These are phyloP conservation scores for Cyathus striatus DNA, from an alignment of 768 basidiomycete genomes.

Conservation along the genomic window DNA sequence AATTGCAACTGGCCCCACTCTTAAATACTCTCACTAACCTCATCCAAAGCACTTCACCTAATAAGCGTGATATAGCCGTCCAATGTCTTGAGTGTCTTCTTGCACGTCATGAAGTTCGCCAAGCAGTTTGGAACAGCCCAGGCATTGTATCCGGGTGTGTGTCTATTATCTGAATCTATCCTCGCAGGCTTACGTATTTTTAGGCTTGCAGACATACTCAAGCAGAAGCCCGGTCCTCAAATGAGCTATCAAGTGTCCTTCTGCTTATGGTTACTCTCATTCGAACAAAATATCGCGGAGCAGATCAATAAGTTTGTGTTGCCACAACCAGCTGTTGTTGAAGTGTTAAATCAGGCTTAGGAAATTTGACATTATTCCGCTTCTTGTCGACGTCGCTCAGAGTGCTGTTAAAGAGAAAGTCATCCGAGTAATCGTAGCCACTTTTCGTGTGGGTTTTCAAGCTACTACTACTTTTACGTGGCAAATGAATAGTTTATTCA, in stretches of 20 bases:
- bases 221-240: slow-evolving; percentile 80
- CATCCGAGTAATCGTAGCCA: slow-evolving; percentile 86
- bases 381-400: slow-evolving; percentile 80
- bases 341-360: slow-evolving; percentile 30
- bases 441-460: slow-evolving; percentile 63
- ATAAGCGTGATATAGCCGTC: slow-evolving; percentile 85
- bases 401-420: slow-evolving; percentile 96
- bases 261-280: slow-evolving; percentile 92
- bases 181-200: background rate
- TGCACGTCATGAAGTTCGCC: slow-evolving; percentile 73
- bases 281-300: slow-evolving; percentile 80
- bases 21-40: slow-evolving; percentile 54
- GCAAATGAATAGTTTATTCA: background rate
- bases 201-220: slow-evolving; percentile 81
- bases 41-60: slow-evolving; percentile 51
- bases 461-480: background rate
- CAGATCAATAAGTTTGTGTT: slow-evolving; percentile 76
- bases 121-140: slow-evolving; percentile 74
- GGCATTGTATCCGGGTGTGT: slow-evolving; percentile 65
- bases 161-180: background rate
- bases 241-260: slow-evolving; percentile 93
- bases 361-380: slow-evolving; percentile 84
- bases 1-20: slow-evolving; percentile 55
- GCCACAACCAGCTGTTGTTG: background rate
- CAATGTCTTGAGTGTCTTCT: slow-evolving; percentile 87